phyloP scores from a whole-genome alignment of 768 basidiomycete species.

The Panaeolus papilionaceus region DNA sequence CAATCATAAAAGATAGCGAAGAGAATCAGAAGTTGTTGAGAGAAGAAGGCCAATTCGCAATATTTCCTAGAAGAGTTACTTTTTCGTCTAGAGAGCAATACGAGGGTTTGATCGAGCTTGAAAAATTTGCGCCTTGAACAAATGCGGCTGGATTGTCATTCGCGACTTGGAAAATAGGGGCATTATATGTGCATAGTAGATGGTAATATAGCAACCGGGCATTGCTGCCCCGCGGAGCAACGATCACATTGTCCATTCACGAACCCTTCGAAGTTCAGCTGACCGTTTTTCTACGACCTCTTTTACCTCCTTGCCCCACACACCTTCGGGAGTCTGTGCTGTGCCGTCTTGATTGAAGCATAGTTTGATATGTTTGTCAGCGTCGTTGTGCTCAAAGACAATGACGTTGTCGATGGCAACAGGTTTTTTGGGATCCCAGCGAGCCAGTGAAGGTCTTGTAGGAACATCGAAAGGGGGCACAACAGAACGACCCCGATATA shows the following conservation, averaged over 20 bases:
- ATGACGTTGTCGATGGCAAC: slow-evolving; percentile 84
- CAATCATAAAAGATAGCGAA: background rate
- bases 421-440: slow-evolving; percentile 78
- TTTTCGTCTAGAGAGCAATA: background rate
- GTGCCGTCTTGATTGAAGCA: slow-evolving; percentile 41
- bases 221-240: background rate
- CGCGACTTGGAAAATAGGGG: background rate
- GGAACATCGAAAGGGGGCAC: slow-evolving; percentile 82
- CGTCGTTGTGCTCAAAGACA: slow-evolving; percentile 80
- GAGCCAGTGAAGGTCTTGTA: slow-evolving; percentile 71
- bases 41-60: background rate
- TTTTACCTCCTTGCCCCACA: slow-evolving; percentile 76
- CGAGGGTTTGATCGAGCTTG: background rate
- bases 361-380: slow-evolving; percentile 64
- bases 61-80: background rate
- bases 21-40: background rate
- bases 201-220: background rate
- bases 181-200: background rate
- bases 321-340: slow-evolving; percentile 48
- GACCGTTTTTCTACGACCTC: slow-evolving; percentile 61
- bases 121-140: background rate
- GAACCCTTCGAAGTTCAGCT: slow-evolving; percentile 62
- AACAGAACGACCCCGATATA: slow-evolving; percentile 78
- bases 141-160: background rate
- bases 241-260: slow-evolving; percentile 56